Evolutionary conservation across 2,329 filamentous ascomycete species (phyloP).

Genomic region (Aspergillus sp.): DNA sequence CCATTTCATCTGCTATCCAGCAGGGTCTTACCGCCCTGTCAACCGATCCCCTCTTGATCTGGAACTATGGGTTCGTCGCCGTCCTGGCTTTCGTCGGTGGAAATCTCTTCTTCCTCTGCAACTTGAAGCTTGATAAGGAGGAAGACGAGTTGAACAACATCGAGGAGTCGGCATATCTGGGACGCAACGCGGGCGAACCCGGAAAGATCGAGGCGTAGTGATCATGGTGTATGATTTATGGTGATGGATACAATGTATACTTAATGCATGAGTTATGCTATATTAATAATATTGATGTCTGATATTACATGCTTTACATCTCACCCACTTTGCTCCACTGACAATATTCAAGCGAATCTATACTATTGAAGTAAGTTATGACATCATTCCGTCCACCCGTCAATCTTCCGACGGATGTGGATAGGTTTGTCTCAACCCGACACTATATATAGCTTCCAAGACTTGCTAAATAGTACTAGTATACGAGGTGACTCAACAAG

Average conservation of each 20-base stretch:
- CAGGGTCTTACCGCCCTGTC: slow-evolving; percentile 66
- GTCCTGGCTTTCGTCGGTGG: slow-evolving; percentile 65
- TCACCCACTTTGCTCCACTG: no score
- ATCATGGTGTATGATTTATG: background rate
- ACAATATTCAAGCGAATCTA: no score
- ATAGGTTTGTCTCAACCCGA: background rate
- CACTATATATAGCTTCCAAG: background rate
- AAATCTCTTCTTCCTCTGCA: slow-evolving; percentile 66
- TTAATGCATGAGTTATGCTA: background rate
- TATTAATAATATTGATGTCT: background rate
- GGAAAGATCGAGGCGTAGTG: background rate
- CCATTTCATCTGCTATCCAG: slow-evolving; percentile 67
- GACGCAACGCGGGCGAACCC: background rate
- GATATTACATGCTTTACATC: no score
- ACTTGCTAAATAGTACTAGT: background rate
- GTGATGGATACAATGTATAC: background rate
- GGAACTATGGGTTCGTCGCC: slow-evolving; percentile 70
- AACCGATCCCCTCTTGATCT: slow-evolving; percentile 66
- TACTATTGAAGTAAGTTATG: background rate
- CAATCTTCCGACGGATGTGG: background rate
- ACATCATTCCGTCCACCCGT: background rate
- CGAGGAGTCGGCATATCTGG: slow-evolving; percentile 25
- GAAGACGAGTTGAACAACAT: slow-evolving; percentile 67
- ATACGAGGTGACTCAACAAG: background rate
- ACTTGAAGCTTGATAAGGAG: slow-evolving; percentile 62